Evolutionary conservation across 495 filamentous ascomycete genomes (phyloP), one percentile per base, ranked within the genome.

Genomic region (Tuber brumale): DNA sequence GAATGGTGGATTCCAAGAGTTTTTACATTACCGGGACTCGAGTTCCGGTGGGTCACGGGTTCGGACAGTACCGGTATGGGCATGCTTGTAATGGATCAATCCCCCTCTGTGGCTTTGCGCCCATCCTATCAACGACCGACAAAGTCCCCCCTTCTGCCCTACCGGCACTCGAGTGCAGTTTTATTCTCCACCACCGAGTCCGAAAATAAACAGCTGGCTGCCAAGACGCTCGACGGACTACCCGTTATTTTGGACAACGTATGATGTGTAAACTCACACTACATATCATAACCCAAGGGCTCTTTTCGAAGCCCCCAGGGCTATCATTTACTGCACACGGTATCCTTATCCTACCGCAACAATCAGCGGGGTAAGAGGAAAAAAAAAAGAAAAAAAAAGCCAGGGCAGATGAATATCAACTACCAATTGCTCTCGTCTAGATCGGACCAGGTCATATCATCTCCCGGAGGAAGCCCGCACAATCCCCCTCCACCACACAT

Each of bases 331-430:
- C 57, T 66, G 14, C 57, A 35, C 57, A 35, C 57, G 14, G 27
- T 14, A 31, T 66, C 14, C 57, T 19, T 27, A 31, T 35, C 57
- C 27, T 18, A 66, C 57, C 27, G 14, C 51, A 27, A 61, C 51
- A 31, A 61, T 61, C n/a, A 31, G 51, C 57, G 57, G 57, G 57
- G 57, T 66, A 66, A 14, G 57, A 2, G 23, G 23, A 27, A 27
- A 27, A 42, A 66, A 66, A 66, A 12, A 31, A 31, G 0, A 35
- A 66, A 66, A 61, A 66, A 66, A 18, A 31, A 35, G 2, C 27
- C 16, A 66, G 57, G 31, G 27, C 57, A 66, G 57, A 66, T 66
- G 57, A 66, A 66, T 66, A 66, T 35, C 57, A 35, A 66, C 57
- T 35, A 27, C 57, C 57, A 66, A 66, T 66, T 66, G 27, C 57